Percentiles rank a stretch among this genome's conserved stretches.
These are phyloP conservation scores for Pythium guiyangense DNA, from an alignment of 352 stramenopile species.

Conservation along the genomic window DNA sequence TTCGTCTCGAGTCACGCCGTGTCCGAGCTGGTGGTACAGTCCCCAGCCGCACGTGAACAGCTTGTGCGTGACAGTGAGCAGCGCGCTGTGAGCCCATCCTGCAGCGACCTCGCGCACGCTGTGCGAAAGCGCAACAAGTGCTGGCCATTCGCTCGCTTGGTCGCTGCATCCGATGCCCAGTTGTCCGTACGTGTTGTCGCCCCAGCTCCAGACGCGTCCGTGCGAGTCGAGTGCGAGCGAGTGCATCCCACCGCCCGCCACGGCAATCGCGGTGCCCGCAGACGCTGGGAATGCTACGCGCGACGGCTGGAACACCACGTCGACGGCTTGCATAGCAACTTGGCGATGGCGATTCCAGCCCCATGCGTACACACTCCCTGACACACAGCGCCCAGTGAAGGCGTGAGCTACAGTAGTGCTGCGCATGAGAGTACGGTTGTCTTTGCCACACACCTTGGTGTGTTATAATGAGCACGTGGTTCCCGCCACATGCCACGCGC, in stretches of 20 bases:
- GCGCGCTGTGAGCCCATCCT: conserved; percentile 49
- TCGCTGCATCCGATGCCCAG: conserved; percentile 25
- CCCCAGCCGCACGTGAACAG: conserved; percentile 76
- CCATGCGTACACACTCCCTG: conserved; percentile 47
- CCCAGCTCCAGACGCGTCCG: conserved; percentile 56
- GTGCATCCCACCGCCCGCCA: conserved; percentile 57
- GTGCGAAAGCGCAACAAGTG: conserved; percentile 10
- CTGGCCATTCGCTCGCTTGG: conserved; percentile 3
- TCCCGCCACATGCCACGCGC: conserved; percentile 41
- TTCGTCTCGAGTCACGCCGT: conserved; percentile 38
- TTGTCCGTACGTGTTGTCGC: conserved; percentile 56
- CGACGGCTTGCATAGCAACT: conserved; percentile 10
- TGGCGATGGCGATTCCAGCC: conserved; percentile 48
- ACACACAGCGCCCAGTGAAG: background rate
- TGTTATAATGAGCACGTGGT: conserved; percentile 50
- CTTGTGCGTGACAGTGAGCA: conserved; percentile 27
- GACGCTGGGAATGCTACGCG: conserved; percentile 19
- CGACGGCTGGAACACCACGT: conserved; percentile 16
- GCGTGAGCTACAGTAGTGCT: background rate
- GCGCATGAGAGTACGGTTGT: background rate
- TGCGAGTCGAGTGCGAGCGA: conserved; percentile 44
- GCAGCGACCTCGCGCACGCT: conserved; percentile 23
- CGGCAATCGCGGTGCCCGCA: conserved; percentile 5
- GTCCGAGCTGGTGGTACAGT: conserved; percentile 74
- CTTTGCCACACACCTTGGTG: conserved; percentile 7